Evolutionary conservation across 2,329 filamentous ascomycete species (phyloP).

Genomic region (Curvularia sp.): DNA sequence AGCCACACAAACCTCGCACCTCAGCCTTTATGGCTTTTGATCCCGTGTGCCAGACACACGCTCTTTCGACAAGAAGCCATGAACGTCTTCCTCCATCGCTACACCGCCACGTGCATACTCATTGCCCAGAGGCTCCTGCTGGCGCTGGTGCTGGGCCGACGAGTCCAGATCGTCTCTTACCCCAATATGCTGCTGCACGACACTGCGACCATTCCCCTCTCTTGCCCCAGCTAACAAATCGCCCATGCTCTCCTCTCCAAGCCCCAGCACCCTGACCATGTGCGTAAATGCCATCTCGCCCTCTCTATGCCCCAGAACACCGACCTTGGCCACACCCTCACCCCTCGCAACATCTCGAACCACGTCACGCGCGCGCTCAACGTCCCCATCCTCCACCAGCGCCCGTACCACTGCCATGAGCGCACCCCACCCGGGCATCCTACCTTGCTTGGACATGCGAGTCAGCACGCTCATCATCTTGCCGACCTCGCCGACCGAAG

Average conservation of each 20-base stretch:
- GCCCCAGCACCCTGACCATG: constrained; percentile 19
- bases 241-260: constrained; percentile 22
- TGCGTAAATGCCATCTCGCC: constrained; percentile 29
- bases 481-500: constrained; percentile 59
- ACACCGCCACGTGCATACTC: not conserved
- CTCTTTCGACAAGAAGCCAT: not conserved
- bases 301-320: constrained; percentile 25
- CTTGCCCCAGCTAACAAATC: constrained; percentile 4
- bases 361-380: constrained; percentile 43
- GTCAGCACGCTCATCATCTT: constrained; percentile 55
- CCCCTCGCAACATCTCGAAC: constrained; percentile 49
- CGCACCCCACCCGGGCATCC: constrained; percentile 54
- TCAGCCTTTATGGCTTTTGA: not conserved
- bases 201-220: not conserved
- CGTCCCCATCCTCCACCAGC: constrained; percentile 48
- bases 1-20: not conserved
- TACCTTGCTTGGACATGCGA: constrained; percentile 50
- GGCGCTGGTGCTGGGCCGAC: not conserved
- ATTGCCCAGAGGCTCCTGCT: not conserved
- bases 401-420: constrained; percentile 50
- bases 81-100: not conserved
- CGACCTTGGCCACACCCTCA: constrained; percentile 40
- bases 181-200: not conserved
- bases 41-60: not conserved
- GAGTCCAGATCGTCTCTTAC: not conserved